Evolutionary conservation across 768 basidiomycete species (phyloP), one percentile per base, ranked within the genome.

Genomic region (Rossbeevera mucosa): DNA sequence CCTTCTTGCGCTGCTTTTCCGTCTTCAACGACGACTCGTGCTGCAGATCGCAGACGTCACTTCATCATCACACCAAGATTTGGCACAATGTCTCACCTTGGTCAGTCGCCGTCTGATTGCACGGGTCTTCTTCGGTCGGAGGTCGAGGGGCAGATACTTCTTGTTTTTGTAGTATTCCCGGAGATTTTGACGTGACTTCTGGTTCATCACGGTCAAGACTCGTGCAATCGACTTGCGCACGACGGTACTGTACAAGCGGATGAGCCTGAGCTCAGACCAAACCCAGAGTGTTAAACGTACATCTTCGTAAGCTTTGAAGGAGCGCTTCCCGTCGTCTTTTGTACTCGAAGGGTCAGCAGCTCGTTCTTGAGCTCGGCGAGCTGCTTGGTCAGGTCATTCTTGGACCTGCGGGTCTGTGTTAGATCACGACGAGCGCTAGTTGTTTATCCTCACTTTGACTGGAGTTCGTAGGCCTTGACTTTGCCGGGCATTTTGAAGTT

Each of bases 171-270:
- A 97, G 80, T 85, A 93, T 73, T 98, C 94, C 51, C 92, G 91
- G 61, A 96, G 84, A 76, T 94, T 93, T 78, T 93, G 88, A 62
- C 95, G 91, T 62, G 87, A 85, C 76, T 99, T 99, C 72, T 92
- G 89, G 87, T 96, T 98, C 80, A 88, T 95, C 64, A 98, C 94
- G 41, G 96, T 99, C 76, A 97, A 73, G 61, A 98, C 94, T 51
- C 96, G 92, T 58, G 96, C 96, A 69, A 99, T 91, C 59, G 92
- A 94, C 78, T 97, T 98, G 80, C 96, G 94, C 73, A 97, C 92
- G 60, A 88, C 80, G 73, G 86, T 83, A 74, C 96, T 99, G 59
- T n/a, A 9, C 33, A 11, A 36, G 33, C n/a, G n/a, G 33, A 46
- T 54, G 26, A 29, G 25, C n/a, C 16, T 13, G n/a, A 7, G 1